These are phyloP conservation scores for Karstenula rhodostoma DNA, from an alignment of 2,329 filamentous ascomycete genomes.

Conservation along the genomic window DNA sequence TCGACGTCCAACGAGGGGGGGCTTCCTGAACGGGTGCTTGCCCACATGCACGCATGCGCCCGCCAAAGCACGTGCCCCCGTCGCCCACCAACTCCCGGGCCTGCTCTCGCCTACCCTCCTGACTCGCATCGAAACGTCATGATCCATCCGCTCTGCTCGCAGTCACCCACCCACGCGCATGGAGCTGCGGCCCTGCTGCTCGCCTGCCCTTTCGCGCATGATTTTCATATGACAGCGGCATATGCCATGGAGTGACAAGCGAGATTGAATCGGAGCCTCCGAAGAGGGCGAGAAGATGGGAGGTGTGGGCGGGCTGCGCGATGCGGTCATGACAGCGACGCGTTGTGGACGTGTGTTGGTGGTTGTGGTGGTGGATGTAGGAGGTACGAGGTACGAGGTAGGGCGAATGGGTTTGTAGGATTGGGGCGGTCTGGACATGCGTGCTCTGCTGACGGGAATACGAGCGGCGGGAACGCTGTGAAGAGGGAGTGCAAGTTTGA, in stretches of 20 bases:
- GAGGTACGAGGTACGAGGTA: background rate
- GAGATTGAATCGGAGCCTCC: slow-evolving; percentile 1
- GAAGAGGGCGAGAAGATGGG: slow-evolving; percentile 7
- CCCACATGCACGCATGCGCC: slow-evolving; percentile 1
- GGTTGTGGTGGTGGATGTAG: background rate
- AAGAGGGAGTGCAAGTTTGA: background rate
- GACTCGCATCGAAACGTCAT: slow-evolving; percentile 7
- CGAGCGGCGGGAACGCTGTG: background rate
- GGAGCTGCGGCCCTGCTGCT: background rate
- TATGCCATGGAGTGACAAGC: slow-evolving; percentile 6
- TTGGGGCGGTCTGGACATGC: too few species aligned
- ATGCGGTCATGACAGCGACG: slow-evolving; percentile 1
- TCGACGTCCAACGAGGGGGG: slow-evolving; percentile 1
- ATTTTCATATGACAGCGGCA: slow-evolving; percentile 15
- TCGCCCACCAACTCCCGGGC: background rate
- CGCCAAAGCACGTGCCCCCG: background rate
- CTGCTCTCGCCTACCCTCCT: background rate
- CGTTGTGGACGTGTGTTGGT: slow-evolving; percentile 4
- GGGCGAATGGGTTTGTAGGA: background rate
- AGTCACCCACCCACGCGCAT: background rate
- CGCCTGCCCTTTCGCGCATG: slow-evolving; percentile 8
- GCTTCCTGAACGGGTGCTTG: slow-evolving; percentile 4
- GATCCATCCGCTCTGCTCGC: background rate
- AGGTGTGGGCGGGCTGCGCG: background rate
- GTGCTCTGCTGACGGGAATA: background rate